phyloP scores from a whole-genome alignment of 345 rosid genomes.

The Lepidium sativum region DNA sequence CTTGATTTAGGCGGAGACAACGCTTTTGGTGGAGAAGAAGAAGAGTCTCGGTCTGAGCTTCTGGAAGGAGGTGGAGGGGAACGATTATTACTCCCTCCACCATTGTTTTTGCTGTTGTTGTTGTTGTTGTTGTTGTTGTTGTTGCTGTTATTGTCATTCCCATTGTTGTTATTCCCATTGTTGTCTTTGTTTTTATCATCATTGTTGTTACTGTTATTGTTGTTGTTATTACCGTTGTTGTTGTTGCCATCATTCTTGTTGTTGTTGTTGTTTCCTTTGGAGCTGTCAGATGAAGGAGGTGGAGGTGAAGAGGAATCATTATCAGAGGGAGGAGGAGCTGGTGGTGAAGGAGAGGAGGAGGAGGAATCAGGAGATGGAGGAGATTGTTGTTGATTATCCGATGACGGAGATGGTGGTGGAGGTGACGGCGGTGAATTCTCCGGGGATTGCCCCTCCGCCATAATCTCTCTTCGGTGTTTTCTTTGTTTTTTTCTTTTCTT shows the following conservation, averaged over 20 bases:
- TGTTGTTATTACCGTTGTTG: neutral
- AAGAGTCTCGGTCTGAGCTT: slow-evolving; percentile 8
- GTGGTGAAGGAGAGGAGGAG: slow-evolving; percentile 10
- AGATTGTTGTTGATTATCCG: slow-evolving; percentile 26
- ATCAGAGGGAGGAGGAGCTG: slow-evolving; percentile 25
- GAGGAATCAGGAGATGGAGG: slow-evolving; percentile 24
- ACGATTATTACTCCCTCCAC: slow-evolving; percentile 16
- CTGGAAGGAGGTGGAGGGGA: slow-evolving; percentile 24
- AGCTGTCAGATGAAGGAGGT: slow-evolving; percentile 22
- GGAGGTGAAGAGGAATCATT: slow-evolving; percentile 17
- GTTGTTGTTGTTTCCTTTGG: slow-evolving; percentile 18
- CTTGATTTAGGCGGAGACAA: slow-evolving; percentile 27
- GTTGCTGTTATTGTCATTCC: neutral
- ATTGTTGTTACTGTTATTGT: neutral
- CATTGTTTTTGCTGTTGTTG: slow-evolving; percentile 2
- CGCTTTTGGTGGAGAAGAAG: slow-evolving; percentile 12
- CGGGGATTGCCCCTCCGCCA: slow-evolving; percentile 33
- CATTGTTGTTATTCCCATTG: neutral
- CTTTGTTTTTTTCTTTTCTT: neutral
- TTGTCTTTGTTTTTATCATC: neutral
- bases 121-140: neutral
- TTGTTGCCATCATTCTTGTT: neutral
- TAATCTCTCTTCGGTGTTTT: slow-evolving; percentile 14
- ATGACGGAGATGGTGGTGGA: slow-evolving; percentile 32
- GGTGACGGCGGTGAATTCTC: slow-evolving; percentile 32